A percentile compares a stretch with the other conserved stretches of the same genome.
These are phyloP conservation scores for Gnomoniopsis sp. DNA, from an alignment of 2,329 filamentous ascomycete species.

Conservation along the genomic window DNA sequence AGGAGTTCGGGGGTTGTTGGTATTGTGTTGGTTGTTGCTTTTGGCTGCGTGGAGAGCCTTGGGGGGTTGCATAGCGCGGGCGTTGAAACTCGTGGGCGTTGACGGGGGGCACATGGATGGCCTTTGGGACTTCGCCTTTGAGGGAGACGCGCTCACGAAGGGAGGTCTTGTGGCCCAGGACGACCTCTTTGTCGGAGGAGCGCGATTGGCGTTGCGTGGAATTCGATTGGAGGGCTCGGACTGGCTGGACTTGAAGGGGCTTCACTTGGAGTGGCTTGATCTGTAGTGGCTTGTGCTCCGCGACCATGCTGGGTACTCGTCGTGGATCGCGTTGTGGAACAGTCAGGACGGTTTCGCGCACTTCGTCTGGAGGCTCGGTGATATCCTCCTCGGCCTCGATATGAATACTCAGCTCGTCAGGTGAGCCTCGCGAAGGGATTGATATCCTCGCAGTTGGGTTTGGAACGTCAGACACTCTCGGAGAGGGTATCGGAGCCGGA, in stretches of 20 bases:
- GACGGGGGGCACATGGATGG: conserved; percentile 51
- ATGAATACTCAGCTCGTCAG: conserved; percentile 16
- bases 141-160: conserved; percentile 52
- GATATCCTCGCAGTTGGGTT: background rate
- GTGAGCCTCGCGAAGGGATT: conserved; percentile 6
- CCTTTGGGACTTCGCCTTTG: conserved; percentile 48
- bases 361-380: background rate
- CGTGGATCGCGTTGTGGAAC: conserved; percentile 7
- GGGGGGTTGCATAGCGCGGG: conserved; percentile 20
- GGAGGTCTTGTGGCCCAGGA: conserved; percentile 38
- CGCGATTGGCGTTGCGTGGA: conserved; percentile 8
- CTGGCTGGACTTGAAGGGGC: background rate
- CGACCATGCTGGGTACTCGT: background rate
- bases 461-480: conserved; percentile 28
- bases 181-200: conserved; percentile 8
- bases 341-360: conserved; percentile 15
- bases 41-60: background rate
- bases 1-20: conserved; percentile 42
- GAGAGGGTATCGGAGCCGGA: conserved; percentile 45
- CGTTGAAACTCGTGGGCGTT: conserved; percentile 32
- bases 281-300: conserved; percentile 11
- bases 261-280: conserved; percentile 3
- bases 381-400: conserved; percentile 17
- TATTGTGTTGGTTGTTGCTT: background rate
- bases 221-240: background rate